phyloP scores from a whole-genome alignment of 495 filamentous ascomycete species.

The Neurospora discreta region DNA sequence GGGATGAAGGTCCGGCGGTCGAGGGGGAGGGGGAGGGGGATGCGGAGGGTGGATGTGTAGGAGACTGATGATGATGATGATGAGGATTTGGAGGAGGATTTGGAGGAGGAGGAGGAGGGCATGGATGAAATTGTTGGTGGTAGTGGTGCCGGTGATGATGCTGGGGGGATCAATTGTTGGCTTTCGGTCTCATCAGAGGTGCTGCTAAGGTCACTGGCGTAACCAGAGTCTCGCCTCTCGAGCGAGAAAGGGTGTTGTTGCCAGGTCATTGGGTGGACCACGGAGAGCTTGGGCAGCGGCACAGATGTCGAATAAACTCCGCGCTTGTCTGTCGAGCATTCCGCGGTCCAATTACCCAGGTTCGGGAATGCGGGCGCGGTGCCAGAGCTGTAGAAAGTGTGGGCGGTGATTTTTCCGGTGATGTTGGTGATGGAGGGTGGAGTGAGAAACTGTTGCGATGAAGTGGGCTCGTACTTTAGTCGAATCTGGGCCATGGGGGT shows the following conservation, averaged over 20 bases:
- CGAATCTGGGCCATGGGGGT: slow-evolving; percentile 55
- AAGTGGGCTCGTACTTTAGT: slow-evolving; percentile 61
- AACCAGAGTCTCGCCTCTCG: slow-evolving; percentile 50
- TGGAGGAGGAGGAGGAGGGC: not conserved
- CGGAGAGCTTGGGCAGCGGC: slow-evolving; percentile 51
- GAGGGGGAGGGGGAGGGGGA: slow-evolving; percentile 64
- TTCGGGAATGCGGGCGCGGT: slow-evolving; percentile 43
- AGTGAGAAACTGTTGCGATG: slow-evolving; percentile 24
- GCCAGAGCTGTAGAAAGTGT: slow-evolving; percentile 57
- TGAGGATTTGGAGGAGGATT: not conserved
- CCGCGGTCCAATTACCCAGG: slow-evolving; percentile 36
- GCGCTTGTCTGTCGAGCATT: slow-evolving; percentile 38
- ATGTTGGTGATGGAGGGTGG: slow-evolving; percentile 62
- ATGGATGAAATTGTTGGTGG: not conserved
- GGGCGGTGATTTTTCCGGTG: slow-evolving; percentile 57
- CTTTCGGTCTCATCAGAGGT: not conserved
- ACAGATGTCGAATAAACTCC: slow-evolving; percentile 56
- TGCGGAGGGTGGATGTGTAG: slow-evolving; percentile 54
- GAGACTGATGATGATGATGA: slow-evolving; percentile 27
- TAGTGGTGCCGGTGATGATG: slow-evolving; percentile 1
- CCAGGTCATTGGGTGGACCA: slow-evolving; percentile 58
- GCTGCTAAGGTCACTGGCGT: slow-evolving; percentile 19
- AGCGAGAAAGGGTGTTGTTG: slow-evolving; percentile 32
- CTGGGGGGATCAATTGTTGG: not conserved
- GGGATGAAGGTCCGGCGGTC: slow-evolving; percentile 63